phyloP scores from a whole-genome alignment of 139 green algal species.

The Coelastrella sp. region DNA sequence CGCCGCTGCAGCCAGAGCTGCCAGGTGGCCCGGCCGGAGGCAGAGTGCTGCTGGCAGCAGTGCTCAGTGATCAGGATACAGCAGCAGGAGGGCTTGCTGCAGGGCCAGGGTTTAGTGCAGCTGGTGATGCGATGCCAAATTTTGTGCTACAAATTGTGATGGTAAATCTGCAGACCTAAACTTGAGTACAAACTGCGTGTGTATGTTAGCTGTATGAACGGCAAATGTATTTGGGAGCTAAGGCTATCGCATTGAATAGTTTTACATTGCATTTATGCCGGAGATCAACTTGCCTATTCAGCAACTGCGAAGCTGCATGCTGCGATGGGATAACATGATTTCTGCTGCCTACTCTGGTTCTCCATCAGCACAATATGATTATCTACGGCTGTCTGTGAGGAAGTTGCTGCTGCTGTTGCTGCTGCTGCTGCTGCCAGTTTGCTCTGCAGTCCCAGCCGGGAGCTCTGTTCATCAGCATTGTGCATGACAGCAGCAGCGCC shows the following conservation, averaged over 20 bases:
- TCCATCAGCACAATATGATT: too few species aligned
- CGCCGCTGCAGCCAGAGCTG: not conserved
- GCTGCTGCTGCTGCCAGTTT: conserved; percentile 26
- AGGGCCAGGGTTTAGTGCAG: not conserved
- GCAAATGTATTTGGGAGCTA: not conserved
- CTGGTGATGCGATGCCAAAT: conserved; percentile 38
- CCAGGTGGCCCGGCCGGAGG: not conserved
- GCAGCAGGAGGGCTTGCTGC: not conserved
- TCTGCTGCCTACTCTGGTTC: too few species aligned
- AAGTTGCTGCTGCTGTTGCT: not conserved
- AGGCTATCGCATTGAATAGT: too few species aligned
- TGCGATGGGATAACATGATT: too few species aligned
- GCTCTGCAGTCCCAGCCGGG: not conserved
- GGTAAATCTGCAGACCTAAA: not conserved
- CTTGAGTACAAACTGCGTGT: not conserved
- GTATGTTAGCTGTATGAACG: not conserved
- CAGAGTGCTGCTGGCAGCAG: conserved; percentile 31
- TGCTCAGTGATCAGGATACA: not conserved
- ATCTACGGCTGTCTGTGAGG: too few species aligned
- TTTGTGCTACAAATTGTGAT: conserved; percentile 31
- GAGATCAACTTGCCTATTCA: too few species aligned
- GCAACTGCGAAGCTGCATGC: too few species aligned
- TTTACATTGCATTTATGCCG: too few species aligned
- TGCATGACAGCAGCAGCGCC: conserved; percentile 11
- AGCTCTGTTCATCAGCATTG: not conserved